Base-by-base conservation (phyloP, 345 rosid genomes). In the Acer negundo region DNA sequence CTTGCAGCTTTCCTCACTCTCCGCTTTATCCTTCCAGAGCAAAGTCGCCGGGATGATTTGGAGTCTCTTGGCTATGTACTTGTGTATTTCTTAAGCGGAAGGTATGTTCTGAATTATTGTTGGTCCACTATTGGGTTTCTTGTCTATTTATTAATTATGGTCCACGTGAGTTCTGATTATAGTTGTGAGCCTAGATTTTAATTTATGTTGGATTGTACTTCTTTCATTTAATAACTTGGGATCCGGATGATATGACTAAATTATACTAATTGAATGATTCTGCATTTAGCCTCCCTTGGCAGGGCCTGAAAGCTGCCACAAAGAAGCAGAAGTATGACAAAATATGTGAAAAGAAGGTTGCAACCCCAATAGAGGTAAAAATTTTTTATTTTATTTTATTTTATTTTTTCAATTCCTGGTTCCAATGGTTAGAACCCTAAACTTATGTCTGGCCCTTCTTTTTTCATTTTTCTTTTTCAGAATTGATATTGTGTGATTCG, bases 341-440 rank as follows among this genome's bases (percentile, higher is more conserved):
- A 86, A 92, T 94, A 78, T 89, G 97, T 28, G 94, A 92, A 87
- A 94, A 91, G 90, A 94, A 94, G 84, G 81, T 92, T 49, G 87
- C 97, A 73, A 94, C 98, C 78, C 97, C 97, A 61, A 94, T 94
- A 76, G 98, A 93, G 98, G 97, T 93, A 73, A 76, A 75, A 58
- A 8, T 59, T 22, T n/a, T 61, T 38, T 42, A 7, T 31, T 28
- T 28, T 28, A 1, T 58, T 58, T 20, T 19, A 53, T 28, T 58
- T 58, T 20, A 1, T 55, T 38, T 65, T 73, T 26, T n/a, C 8
- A 19, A 35, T 28, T 64, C n/a, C 20, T 47, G 20, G 51, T 63
- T 63, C 17, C 67, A 63, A 63, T 28, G 8, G 9, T 63, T 23
- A 26, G 38, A n/a, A 63, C 19, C 38, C 67, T 26, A 63, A 63